phyloP scores from a whole-genome alignment of 2,329 filamentous ascomycete species.

The Lachnellula occidentalis region DNA sequence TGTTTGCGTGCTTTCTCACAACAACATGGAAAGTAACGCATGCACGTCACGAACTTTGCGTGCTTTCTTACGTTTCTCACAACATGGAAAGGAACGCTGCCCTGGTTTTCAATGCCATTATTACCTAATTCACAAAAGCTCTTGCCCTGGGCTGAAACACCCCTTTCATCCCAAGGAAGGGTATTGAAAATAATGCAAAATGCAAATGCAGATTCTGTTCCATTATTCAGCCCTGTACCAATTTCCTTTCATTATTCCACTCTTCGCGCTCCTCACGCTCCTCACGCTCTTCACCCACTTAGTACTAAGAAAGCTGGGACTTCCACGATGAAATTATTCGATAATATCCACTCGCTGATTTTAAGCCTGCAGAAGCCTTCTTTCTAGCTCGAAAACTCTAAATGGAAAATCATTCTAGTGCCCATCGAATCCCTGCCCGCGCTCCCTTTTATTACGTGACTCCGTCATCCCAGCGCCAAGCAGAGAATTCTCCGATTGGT shows the following conservation, averaged over 20 bases:
- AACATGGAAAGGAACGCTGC: background rate
- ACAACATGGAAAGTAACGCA: background rate
- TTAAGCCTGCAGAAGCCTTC: background rate
- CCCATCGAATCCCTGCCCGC: background rate
- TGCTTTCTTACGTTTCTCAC: constrained; percentile 2
- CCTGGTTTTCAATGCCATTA: background rate
- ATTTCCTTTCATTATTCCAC: background rate
- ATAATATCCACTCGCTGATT: constrained; percentile 15
- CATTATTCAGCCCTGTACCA: background rate
- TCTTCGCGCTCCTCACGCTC: constrained; percentile 1
- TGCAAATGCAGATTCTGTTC: background rate
- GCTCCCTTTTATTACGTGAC: too few relatives aligned
- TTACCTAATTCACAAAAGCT: constrained; percentile 10
- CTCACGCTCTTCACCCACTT: background rate
- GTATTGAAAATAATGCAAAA: background rate
- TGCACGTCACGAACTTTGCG: background rate
- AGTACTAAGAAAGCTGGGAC: background rate
- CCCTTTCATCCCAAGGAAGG: background rate
- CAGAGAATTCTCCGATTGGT: constrained; percentile 3
- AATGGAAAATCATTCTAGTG: background rate
- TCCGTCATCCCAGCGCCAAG: background rate
- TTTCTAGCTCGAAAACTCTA: background rate
- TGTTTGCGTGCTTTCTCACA: too few relatives aligned
- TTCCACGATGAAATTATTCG: constrained; percentile 23
- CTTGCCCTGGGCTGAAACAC: background rate